Evolutionary conservation across 768 basidiomycete genomes (phyloP).

Genomic region (Phylloporus scabripes): DNA sequence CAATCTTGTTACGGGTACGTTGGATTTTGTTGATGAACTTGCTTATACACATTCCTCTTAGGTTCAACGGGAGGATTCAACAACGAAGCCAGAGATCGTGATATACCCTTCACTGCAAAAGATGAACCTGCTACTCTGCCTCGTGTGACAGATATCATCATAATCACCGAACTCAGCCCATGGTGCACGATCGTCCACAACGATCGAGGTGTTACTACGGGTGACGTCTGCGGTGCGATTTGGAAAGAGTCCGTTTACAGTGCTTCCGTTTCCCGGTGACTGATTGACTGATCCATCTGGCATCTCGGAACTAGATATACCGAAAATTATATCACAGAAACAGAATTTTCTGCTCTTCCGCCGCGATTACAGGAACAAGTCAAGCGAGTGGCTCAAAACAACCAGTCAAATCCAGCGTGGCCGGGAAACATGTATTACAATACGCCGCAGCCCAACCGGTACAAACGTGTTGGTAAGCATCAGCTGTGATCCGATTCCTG

Average conservation of each 20-base stretch:
- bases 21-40: neutral
- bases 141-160: conserved; percentile 51
- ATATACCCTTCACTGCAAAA: conserved; percentile 48
- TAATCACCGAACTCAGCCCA: conserved; percentile 58
- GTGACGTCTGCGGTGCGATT: conserved; percentile 65
- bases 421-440: conserved; percentile 37
- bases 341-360: conserved; percentile 56
- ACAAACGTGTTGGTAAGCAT: conserved; percentile 59
- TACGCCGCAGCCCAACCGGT: conserved; percentile 42
- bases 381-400: conserved; percentile 50
- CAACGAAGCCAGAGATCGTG: conserved; percentile 50
- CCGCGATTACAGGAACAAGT: conserved; percentile 67
- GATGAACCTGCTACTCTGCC: conserved; percentile 69
- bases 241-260: conserved; percentile 63
- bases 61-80: conserved; percentile 63
- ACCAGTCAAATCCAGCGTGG: conserved; percentile 34
- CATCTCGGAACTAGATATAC: conserved; percentile 48
- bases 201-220: conserved; percentile 66
- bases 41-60: conserved; percentile 14
- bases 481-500: neutral
- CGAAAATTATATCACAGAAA: conserved; percentile 59
- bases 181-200: conserved; percentile 78
- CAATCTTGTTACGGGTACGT: conserved; percentile 60
- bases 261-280: neutral
- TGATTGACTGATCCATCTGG: conserved; percentile 9